phyloP scores from a whole-genome alignment of 768 basidiomycete species.

The Fistulinella prunicolor region DNA sequence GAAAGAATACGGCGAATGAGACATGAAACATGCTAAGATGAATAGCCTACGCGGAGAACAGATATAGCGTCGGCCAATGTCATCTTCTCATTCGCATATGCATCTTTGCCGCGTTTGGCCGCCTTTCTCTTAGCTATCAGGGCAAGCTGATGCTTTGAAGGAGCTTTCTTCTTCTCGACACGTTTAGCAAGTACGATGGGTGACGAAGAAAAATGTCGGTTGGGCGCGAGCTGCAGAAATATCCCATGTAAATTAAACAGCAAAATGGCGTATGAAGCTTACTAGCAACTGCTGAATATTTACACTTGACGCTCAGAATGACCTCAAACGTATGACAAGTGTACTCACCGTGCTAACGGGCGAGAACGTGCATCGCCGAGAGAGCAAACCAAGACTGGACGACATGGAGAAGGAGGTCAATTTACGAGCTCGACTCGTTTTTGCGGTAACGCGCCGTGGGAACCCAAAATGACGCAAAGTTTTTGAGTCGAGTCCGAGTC shows the following conservation, averaged over 20 bases:
- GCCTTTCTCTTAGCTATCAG: constrained; percentile 62
- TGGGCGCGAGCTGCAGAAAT: not conserved
- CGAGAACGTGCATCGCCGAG: constrained; percentile 24
- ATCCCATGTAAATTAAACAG: not conserved
- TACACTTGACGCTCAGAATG: too few relatives aligned
- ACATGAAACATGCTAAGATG: not conserved
- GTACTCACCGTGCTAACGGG: constrained; percentile 18
- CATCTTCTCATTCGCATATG: constrained; percentile 66
- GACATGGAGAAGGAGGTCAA: constrained; percentile 19
- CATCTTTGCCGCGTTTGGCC: constrained; percentile 48
- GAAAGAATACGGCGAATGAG: constrained; percentile 3
- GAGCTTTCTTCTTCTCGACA: constrained; percentile 54
- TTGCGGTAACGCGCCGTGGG: constrained; percentile 21
- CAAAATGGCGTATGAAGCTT: too few relatives aligned
- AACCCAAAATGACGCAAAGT: constrained; percentile 10
- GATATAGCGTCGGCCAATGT: constrained; percentile 62
- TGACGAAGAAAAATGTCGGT: constrained; percentile 50
- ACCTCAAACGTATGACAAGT: not conserved
- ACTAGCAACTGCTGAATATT: too few relatives aligned
- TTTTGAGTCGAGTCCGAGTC: not conserved
- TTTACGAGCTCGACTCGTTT: constrained; percentile 2
- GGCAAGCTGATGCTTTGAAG: constrained; percentile 68
- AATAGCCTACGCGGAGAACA: constrained; percentile 60
- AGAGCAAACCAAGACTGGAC: constrained; percentile 20
- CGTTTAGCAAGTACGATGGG: constrained; percentile 42